Evolutionary conservation across 176 grass and related monocot species (phyloP).

Genomic region (Hsuehochloa calcarea): DNA sequence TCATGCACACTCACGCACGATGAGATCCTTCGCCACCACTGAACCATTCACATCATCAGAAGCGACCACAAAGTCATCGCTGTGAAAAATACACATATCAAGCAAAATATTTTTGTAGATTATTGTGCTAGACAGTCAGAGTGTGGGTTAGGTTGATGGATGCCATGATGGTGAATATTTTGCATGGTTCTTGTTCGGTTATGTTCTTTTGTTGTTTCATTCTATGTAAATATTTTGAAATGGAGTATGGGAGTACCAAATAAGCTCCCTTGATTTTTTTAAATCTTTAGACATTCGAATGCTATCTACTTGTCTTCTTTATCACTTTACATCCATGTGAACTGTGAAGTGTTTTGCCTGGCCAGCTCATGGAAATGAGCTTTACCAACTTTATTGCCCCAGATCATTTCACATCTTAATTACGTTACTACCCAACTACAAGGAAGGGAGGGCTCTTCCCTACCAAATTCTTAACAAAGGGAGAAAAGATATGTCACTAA

Average conservation of each 20-base stretch:
- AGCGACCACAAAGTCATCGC: slow-evolving; percentile 14
- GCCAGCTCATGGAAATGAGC: neutral
- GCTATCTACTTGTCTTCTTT: neutral
- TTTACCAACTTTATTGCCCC: neutral
- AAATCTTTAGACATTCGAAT: neutral
- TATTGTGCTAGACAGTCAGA: neutral
- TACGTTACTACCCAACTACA: neutral
- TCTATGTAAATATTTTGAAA: neutral
- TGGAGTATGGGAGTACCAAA: neutral
- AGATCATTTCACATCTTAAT: neutral
- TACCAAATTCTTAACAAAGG: neutral
- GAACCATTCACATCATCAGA: slow-evolving; percentile 34
- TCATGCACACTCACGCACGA: neutral
- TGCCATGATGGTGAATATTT: neutral
- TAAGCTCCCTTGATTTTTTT: neutral
- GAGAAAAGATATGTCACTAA: neutral
- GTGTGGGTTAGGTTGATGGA: slow-evolving; percentile 11
- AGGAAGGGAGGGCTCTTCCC: neutral
- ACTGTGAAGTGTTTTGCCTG: neutral
- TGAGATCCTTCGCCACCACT: slow-evolving; percentile 24
- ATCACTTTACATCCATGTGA: neutral
- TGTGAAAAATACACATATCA: slow-evolving; percentile 4
- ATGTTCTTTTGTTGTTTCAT: neutral
- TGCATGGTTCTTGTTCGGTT: neutral
- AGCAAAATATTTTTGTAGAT: slow-evolving; percentile 5